phyloP scores from a whole-genome alignment of 2,329 filamentous ascomycete genomes.

The Blumeriella jaapii region DNA sequence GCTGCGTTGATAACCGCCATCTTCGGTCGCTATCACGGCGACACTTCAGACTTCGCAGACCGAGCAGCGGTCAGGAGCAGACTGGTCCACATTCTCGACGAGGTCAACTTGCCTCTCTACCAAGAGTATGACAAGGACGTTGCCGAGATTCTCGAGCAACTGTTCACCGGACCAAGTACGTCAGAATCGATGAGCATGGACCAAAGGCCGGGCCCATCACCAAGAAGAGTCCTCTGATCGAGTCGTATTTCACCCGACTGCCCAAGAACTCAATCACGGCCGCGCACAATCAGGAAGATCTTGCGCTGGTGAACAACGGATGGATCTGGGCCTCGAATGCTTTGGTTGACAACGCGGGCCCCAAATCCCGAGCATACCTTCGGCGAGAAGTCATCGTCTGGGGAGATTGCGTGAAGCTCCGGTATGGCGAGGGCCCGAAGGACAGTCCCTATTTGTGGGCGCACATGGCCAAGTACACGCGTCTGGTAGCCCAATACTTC shows the following conservation, averaged over 20 bases:
- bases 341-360: constrained; percentile 84
- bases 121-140: constrained; percentile 82
- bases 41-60: constrained; percentile 36
- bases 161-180: constrained; percentile 91
- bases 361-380: constrained; percentile 85
- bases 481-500: constrained; percentile 89
- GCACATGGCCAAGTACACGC: constrained; percentile 87
- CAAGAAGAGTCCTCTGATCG: constrained; percentile 68
- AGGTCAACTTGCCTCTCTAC: constrained; percentile 81
- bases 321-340: constrained; percentile 99
- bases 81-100: constrained; percentile 58
- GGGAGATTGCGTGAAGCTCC: constrained; percentile 96
- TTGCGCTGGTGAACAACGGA: constrained; percentile 87
- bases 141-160: constrained; percentile 73
- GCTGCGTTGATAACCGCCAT: constrained; percentile 58
- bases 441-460: constrained; percentile 95
- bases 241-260: constrained; percentile 88
- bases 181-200: constrained; percentile 83
- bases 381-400: constrained; percentile 92
- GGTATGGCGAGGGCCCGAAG: constrained; percentile 68
- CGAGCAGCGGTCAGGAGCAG: constrained; percentile 41
- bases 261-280: constrained; percentile 67
- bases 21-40: constrained; percentile 55
- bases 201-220: constrained; percentile 76
- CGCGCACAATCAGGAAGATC: constrained; percentile 62